phyloP scores from a whole-genome alignment of 2,329 filamentous ascomycete genomes.

The Epicoccum nigrum region DNA sequence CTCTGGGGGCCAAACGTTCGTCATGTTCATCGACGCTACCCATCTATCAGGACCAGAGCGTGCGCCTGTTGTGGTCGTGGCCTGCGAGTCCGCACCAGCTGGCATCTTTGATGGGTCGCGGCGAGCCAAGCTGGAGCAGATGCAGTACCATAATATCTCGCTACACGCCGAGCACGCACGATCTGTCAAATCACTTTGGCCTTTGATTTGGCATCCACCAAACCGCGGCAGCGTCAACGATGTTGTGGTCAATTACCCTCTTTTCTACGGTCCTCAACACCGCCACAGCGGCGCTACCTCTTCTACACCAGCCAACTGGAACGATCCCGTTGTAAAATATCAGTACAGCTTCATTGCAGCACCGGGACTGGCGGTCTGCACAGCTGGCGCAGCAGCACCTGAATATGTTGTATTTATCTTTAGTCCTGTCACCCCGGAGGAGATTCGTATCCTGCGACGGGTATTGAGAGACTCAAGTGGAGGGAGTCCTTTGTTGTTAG shows the following conservation, averaged over 20 bases:
- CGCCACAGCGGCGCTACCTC: background rate
- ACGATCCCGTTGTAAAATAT: background rate
- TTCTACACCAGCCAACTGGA: background rate
- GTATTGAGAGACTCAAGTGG: background rate
- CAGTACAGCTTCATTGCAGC: background rate
- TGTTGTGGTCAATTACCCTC: conserved; percentile 1
- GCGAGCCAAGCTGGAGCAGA: background rate
- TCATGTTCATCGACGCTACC: conserved; percentile 3
- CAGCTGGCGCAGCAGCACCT: background rate
- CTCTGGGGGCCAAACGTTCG: background rate
- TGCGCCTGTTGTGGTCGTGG: conserved; percentile 3
- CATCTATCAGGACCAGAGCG: conserved; percentile 1
- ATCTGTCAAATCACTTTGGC: background rate
- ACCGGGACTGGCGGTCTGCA: background rate
- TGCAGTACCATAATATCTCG: background rate
- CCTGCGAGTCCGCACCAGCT: background rate
- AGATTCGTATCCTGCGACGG: background rate
- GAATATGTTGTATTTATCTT: background rate
- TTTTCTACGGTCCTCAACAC: background rate
- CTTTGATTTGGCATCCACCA: conserved; percentile 1
- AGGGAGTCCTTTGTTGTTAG: background rate
- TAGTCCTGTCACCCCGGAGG: background rate
- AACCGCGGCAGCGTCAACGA: background rate
- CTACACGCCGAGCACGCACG: background rate
- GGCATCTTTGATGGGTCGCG: background rate